Percentiles rank a stretch among this genome's conserved stretches.
Conservation (phyloP, 108 stramenopile genomes). For the Schizochytrium sp. region DNA sequence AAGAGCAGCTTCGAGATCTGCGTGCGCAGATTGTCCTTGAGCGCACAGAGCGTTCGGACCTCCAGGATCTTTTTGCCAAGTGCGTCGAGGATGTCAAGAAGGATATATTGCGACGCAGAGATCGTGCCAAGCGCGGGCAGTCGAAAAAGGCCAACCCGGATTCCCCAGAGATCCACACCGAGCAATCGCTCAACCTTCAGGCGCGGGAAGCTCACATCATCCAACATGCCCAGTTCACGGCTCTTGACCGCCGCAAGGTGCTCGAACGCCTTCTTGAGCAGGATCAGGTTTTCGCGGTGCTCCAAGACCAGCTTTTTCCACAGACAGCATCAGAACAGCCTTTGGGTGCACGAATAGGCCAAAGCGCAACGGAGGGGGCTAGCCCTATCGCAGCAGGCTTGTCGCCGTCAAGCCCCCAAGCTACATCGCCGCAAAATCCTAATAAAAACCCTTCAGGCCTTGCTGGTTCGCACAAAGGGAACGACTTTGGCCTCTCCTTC, state of each 20-base stretch:
- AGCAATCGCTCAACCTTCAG: background rate
- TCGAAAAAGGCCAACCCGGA: background rate
- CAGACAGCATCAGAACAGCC: background rate
- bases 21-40: conserved; percentile 13
- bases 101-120: conserved; percentile 8
- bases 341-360: too few relatives aligned
- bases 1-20: conserved; percentile 17
- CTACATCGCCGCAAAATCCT: too few relatives aligned
- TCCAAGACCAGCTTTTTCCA: background rate
- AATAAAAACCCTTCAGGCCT: background rate
- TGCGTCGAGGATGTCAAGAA: conserved; percentile 31
- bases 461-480: background rate
- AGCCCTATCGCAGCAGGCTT: too few relatives aligned
- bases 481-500: background rate
- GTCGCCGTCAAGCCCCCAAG: background rate
- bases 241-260: background rate
- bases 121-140: background rate
- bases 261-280: background rate
- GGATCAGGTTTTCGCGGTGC: background rate
- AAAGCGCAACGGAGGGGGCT: too few relatives aligned
- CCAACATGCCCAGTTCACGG: background rate
- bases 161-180: background rate
- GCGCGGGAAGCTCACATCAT: background rate
- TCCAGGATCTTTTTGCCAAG: conserved; percentile 37
- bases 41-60: conserved; percentile 29